A percentile compares a stretch with the other conserved stretches of the same genome.
Evolutionary conservation across 305 asterid genomes (phyloP).

Genomic region (Vinca major): DNA sequence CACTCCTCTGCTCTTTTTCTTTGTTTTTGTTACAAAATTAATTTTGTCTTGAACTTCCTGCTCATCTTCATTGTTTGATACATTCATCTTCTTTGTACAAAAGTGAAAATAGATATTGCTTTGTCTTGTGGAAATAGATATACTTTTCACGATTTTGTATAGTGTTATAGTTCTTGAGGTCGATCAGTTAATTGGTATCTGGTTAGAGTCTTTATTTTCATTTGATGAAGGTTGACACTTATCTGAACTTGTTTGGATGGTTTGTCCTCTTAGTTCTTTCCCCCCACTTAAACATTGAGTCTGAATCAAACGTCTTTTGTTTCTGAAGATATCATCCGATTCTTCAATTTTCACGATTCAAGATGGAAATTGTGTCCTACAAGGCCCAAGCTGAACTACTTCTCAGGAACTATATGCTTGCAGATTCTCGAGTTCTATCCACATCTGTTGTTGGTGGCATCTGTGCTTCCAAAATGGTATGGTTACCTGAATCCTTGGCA

Average conservation of each 20-base stretch:
- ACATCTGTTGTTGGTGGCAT: conserved; percentile 51
- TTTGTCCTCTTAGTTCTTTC: neutral
- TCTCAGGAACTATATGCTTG: conserved; percentile 37
- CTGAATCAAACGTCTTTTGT: neutral
- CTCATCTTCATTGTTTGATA: neutral
- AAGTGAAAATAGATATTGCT: neutral
- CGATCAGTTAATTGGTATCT: neutral
- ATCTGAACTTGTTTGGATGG: neutral
- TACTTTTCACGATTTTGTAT: neutral
- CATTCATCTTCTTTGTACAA: neutral
- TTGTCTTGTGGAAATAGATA: neutral
- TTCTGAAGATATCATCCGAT: neutral
- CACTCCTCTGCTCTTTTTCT: neutral
- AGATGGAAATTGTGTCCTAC: conserved; percentile 19
- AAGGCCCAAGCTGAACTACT: conserved; percentile 43
- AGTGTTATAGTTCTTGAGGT: neutral
- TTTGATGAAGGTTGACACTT: neutral
- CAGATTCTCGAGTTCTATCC: conserved; percentile 35
- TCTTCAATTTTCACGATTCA: conserved; percentile 5
- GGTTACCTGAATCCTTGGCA: conserved; percentile 6
- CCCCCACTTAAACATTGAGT: neutral
- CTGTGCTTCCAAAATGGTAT: conserved; percentile 67
- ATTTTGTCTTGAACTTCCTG: neutral
- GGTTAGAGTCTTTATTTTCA: neutral
- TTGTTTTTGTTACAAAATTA: neutral